Evolutionary conservation across 1,284 basidiomycete species (phyloP), one percentile per base, ranked within the genome.

Genomic region (Mycena sp.): DNA sequence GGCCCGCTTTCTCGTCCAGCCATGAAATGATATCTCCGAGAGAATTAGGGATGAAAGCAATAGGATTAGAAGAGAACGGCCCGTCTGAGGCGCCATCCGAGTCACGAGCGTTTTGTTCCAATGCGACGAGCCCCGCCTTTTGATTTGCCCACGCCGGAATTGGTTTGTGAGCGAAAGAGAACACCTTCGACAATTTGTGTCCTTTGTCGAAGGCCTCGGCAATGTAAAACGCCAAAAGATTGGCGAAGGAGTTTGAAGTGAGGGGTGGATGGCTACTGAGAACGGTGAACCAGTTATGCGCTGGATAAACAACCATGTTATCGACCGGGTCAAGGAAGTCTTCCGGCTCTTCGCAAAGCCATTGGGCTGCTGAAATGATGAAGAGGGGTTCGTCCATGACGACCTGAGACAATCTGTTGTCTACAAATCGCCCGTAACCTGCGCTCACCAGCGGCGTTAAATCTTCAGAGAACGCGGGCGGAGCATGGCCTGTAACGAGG

Each of bases 81-180:
- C n/a, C n/a, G n/a, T n/a, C n/a, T n/a, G n/a, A n/a, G n/a, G n/a
- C n/a, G n/a, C n/a, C n/a, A n/a, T n/a, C n/a, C n/a, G n/a, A n/a
- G n/a, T n/a, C n/a, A n/a, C n/a, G n/a, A n/a, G n/a, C n/a, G n/a
- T n/a, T n/a, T n/a, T n/a, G n/a, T n/a, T n/a, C n/a, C n/a, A n/a
- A n/a, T n/a, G n/a, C n/a, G n/a, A n/a, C n/a, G n/a, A n/a, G n/a
- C n/a, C n/a, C 28, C 29, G 32, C 46, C 6, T 3, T 35, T 21
- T 38, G 23, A 49, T 70, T 38, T 49, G 72, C 72, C 62, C 50
- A 52, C 4, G 7, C 3, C 4, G 23, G 45, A n/a, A 48, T 37
- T 12, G 35, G 12, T 40, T 38, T 25, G 19, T 52, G 14, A 16
- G 35, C 14, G 17, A 52, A 52, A 16, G 35, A 40, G 19, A 52